Conservation (phyloP, 495 filamentous ascomycete species). For the Xeromyces bisporus region DNA sequence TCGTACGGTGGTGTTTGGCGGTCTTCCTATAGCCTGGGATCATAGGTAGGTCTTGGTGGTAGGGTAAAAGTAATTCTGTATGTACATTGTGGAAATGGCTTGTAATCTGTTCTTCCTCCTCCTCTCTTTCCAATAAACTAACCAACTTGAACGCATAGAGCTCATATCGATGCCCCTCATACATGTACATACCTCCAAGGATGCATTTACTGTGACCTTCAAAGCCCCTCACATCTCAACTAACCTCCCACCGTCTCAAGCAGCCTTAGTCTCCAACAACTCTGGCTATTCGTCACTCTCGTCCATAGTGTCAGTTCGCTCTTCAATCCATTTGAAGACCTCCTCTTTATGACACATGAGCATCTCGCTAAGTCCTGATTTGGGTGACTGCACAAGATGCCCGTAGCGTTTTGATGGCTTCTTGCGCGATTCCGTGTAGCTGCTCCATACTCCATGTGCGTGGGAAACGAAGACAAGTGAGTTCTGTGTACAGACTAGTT, state of each 20-base stretch:
- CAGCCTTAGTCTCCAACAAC: constrained; percentile 4
- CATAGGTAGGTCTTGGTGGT: too few relatives aligned
- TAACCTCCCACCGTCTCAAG: constrained; percentile 7
- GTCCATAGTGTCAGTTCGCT: constrained; percentile 19
- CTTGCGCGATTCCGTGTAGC: constrained; percentile 29
- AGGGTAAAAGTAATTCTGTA: too few relatives aligned
- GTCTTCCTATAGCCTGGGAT: too few relatives aligned
- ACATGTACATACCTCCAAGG: too few relatives aligned
- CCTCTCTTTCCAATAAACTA: too few relatives aligned
- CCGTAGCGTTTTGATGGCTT: constrained; percentile 57
- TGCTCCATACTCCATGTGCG: constrained; percentile 55
- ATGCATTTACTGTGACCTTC: too few relatives aligned
- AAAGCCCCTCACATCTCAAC: not conserved
- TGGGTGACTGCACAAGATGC: constrained; percentile 35
- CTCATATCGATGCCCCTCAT: too few relatives aligned
- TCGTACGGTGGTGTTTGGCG: too few relatives aligned
- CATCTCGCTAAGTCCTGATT: constrained; percentile 44
- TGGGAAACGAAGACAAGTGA: constrained; percentile 56
- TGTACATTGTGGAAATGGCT: too few relatives aligned
- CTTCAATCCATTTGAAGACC: constrained; percentile 36
- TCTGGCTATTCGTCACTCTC: constrained; percentile 16
- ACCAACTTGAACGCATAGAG: too few relatives aligned
- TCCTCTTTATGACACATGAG: constrained; percentile 40
- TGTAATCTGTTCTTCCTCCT: too few relatives aligned
- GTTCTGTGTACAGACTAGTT: too few relatives aligned